Evolutionary conservation across 176 grass and related monocot species (phyloP).

Genomic region (Tuctoria greenei): DNA sequence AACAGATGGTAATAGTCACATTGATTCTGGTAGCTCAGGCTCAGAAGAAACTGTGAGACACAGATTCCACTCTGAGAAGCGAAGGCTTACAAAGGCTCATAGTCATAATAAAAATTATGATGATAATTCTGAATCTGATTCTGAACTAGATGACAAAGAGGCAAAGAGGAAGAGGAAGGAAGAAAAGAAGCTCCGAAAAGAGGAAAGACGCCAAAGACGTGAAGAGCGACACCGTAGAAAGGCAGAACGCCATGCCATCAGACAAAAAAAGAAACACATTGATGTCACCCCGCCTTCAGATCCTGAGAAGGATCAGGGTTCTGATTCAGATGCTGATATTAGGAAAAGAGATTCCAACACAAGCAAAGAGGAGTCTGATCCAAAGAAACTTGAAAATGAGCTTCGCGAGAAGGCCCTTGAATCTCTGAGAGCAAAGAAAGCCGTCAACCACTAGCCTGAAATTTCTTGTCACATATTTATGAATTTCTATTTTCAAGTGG

Average conservation of each 20-base stretch:
- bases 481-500: conserved; percentile 36
- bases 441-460: conserved; percentile 53
- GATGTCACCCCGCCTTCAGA: conserved; percentile 43
- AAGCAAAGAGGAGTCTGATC: conserved; percentile 53
- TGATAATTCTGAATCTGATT: conserved; percentile 62
- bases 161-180: conserved; percentile 70
- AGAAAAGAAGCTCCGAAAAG: conserved; percentile 71
- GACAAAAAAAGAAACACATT: conserved; percentile 36
- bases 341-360: conserved; percentile 41
- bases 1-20: conserved; percentile 32
- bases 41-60: conserved; percentile 55
- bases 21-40: conserved; percentile 46
- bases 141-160: conserved; percentile 55
- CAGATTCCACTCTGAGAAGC: conserved; percentile 54
- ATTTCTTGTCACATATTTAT: conserved; percentile 35
- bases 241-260: conserved; percentile 46
- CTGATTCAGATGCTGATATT: conserved; percentile 50
- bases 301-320: conserved; percentile 42
- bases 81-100: conserved; percentile 54
- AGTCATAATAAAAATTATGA: conserved; percentile 68
- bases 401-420: conserved; percentile 85
- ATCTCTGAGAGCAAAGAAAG: conserved; percentile 78
- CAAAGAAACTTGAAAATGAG: conserved; percentile 78
- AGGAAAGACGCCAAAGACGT: conserved; percentile 71
- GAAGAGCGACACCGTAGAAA: conserved; percentile 70